Conservation (phyloP, 2,329 filamentous ascomycete species). For the Aspergillus sp. region DNA sequence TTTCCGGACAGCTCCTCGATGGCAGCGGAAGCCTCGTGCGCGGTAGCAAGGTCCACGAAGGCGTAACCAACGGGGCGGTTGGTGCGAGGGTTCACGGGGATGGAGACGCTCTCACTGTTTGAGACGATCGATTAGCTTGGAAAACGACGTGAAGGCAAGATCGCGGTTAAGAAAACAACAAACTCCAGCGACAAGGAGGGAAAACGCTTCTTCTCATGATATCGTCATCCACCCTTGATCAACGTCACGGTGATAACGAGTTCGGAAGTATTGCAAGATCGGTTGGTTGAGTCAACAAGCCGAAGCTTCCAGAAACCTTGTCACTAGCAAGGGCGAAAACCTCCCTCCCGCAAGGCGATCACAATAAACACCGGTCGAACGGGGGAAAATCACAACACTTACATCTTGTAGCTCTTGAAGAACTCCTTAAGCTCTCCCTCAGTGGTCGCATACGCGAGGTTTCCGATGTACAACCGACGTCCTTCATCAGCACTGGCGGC, state of each 20-base stretch:
- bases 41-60: conserved; percentile 96
- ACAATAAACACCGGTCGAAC: not conserved
- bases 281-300: not conserved
- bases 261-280: too few relatives aligned
- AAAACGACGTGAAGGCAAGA: not conserved
- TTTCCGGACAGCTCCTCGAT: conserved; percentile 95
- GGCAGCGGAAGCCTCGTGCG: conserved; percentile 90
- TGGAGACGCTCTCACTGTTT: conserved; percentile 91
- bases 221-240: not conserved
- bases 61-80: conserved; percentile 98
- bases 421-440: conserved; percentile 99
- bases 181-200: not conserved
- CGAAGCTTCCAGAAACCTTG: not conserved
- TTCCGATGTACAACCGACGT: conserved; percentile 99
- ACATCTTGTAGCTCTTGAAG: conserved; percentile 99
- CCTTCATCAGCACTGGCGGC: conserved; percentile 97
- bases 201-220: too few relatives aligned
- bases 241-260: not conserved
- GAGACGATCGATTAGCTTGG: conserved; percentile 35
- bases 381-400: conserved; percentile 50
- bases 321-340: not conserved
- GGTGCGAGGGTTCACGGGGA: conserved; percentile 98
- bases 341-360: conserved; percentile 5
- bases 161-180: not conserved
- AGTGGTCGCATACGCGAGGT: conserved; percentile 99